These are phyloP conservation scores for Circinella minor DNA, from an alignment of 371 early-diverging fungal species.

Conservation along the genomic window DNA sequence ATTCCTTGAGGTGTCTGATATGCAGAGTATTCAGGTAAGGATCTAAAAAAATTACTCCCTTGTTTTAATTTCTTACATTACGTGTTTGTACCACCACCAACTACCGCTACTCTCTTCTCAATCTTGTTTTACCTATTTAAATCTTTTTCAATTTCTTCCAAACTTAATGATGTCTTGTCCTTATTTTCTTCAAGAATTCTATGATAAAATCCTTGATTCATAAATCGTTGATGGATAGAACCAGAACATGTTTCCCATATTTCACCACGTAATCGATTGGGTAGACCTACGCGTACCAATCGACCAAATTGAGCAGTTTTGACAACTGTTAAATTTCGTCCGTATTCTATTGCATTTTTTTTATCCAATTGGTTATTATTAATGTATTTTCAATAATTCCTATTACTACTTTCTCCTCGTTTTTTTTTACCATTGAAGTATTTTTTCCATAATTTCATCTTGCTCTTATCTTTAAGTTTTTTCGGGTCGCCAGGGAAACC, in stretches of 20 bases:
- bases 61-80: no score
- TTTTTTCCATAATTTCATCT: conserved; percentile 76
- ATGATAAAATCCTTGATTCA: conserved; percentile 84
- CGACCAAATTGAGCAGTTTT: conserved; percentile 85
- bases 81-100: no score
- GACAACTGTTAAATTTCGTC: conserved; percentile 88
- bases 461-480: conserved; percentile 77
- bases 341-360: conserved; percentile 62
- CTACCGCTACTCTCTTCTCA: neutral
- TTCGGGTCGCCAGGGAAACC: conserved; percentile 88
- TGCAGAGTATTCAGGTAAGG: conserved; percentile 92
- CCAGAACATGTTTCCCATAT: conserved; percentile 96
- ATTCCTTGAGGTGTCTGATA: conserved; percentile 94
- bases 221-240: conserved; percentile 84
- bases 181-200: conserved; percentile 76
- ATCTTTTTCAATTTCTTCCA: conserved; percentile 98
- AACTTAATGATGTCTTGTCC: conserved; percentile 69
- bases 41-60: conserved; percentile 36
- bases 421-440: conserved; percentile 60
- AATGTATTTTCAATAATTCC: no score
- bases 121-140: conserved; percentile 72
- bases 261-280: conserved; percentile 92
- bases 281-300: conserved; percentile 91
- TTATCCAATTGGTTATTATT: no score
- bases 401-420: neutral